These are phyloP conservation scores for Exserohilum rostratum DNA, from an alignment of 2,329 filamentous ascomycete species.

Conservation along the genomic window DNA sequence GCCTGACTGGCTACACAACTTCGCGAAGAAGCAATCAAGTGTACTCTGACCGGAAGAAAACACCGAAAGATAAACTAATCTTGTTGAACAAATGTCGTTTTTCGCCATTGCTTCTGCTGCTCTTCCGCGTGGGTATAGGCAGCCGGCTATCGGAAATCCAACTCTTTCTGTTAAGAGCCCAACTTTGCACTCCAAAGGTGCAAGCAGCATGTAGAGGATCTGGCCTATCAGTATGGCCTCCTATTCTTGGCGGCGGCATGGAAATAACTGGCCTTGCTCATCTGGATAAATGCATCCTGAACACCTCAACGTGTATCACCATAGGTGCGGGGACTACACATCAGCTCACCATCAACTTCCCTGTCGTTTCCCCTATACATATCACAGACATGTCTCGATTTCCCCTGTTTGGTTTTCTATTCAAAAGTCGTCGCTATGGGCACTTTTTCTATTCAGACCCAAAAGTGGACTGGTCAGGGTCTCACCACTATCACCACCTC, in stretches of 20 bases:
- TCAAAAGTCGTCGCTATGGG: slow-evolving; percentile 19
- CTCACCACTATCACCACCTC: slow-evolving; percentile 21
- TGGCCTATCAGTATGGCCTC: background rate
- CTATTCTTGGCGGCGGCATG: background rate
- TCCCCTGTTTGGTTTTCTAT: slow-evolving; percentile 24
- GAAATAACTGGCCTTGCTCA: background rate
- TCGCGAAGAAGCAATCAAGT: background rate
- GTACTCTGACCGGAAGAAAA: background rate
- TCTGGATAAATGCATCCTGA: slow-evolving; percentile 5
- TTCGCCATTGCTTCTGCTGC: background rate
- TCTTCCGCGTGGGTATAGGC: background rate
- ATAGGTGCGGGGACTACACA: background rate
- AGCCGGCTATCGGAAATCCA: background rate
- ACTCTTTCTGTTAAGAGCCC: background rate
- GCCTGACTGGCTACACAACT: background rate
- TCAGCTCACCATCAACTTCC: background rate
- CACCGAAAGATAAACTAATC: background rate
- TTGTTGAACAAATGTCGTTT: background rate
- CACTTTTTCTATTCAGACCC: slow-evolving; percentile 43
- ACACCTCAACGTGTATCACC: slow-evolving; percentile 5
- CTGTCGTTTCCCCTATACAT: background rate
- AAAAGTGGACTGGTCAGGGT: slow-evolving; percentile 29
- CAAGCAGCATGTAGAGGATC: background rate
- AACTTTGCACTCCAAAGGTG: background rate
- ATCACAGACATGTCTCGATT: slow-evolving; percentile 21